A percentile compares a stretch with the other conserved stretches of the same genome.
Evolutionary conservation across 768 basidiomycete species (phyloP).

Genomic region (Austroboletus festivus): DNA sequence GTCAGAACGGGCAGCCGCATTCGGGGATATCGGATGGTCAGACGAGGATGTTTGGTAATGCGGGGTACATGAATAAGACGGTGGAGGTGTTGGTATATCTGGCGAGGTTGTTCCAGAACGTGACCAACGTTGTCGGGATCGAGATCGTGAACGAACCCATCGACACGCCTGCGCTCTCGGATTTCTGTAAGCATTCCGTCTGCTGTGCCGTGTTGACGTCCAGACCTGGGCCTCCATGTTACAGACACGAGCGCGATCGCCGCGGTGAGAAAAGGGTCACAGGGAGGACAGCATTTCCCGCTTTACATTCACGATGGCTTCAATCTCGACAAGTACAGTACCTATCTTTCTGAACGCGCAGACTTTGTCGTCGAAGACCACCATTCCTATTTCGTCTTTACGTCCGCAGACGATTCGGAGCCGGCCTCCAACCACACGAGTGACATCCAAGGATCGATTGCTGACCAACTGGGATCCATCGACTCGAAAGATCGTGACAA

Average conservation of each 20-base stretch:
- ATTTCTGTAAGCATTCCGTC: conserved; percentile 28
- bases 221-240: too few species aligned
- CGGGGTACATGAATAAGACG: conserved; percentile 37
- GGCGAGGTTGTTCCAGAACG: conserved; percentile 31
- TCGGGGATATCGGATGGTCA: conserved; percentile 39
- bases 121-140: conserved; percentile 55
- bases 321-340: conserved; percentile 36
- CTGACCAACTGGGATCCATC: conserved; percentile 16
- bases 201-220: background rate
- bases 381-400: conserved; percentile 72
- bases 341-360: conserved; percentile 44
- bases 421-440: conserved; percentile 43
- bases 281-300: conserved; percentile 42
- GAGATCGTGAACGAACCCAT: conserved; percentile 56
- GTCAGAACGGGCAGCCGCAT: conserved; percentile 39
- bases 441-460: conserved; percentile 30
- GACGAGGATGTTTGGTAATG: conserved; percentile 36
- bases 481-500: conserved; percentile 36
- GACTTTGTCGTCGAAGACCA: conserved; percentile 74
- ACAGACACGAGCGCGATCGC: conserved; percentile 20
- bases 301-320: conserved; percentile 72
- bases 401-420: conserved; percentile 45
- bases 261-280: conserved; percentile 18
- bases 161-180: conserved; percentile 44
- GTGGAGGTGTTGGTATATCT: conserved; percentile 40